Evolutionary conservation across 2,329 filamentous ascomycete genomes (phyloP).

Genomic region (Colletotrichum echinochloae): DNA sequence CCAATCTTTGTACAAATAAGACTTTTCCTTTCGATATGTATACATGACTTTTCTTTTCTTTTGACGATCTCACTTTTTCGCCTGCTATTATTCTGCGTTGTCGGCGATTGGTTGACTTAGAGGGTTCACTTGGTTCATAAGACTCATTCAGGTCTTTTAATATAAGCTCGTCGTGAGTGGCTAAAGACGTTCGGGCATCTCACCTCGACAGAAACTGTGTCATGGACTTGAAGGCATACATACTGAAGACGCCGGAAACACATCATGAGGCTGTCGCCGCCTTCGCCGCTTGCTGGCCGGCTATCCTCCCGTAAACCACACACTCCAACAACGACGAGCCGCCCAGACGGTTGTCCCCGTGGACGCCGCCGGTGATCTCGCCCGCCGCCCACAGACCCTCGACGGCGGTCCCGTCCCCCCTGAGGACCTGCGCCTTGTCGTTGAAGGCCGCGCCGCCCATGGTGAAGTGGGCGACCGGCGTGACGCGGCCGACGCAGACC

Average conservation of each 20-base stretch:
- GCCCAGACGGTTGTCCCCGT: slow-evolving; percentile 72
- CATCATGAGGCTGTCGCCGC: slow-evolving; percentile 10
- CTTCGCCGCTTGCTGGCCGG: slow-evolving; percentile 61
- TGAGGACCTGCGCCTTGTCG: slow-evolving; percentile 63
- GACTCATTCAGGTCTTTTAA: too few relatives aligned
- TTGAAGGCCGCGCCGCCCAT: slow-evolving; percentile 74
- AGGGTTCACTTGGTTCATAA: too few relatives aligned
- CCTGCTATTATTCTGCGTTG: too few relatives aligned
- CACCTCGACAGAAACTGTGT: not conserved
- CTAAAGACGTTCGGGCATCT: not conserved
- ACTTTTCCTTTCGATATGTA: slow-evolving; percentile 4
- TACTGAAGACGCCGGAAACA: too few relatives aligned
- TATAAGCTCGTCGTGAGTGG: not conserved
- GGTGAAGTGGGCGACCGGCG: slow-evolving; percentile 74
- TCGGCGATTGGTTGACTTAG: not conserved
- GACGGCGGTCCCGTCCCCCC: slow-evolving; percentile 54
- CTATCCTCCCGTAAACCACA: slow-evolving; percentile 71
- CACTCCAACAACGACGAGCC: slow-evolving; percentile 73
- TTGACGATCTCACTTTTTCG: not conserved
- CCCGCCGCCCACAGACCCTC: slow-evolving; percentile 72
- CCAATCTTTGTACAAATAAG: slow-evolving; percentile 19
- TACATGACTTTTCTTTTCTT: slow-evolving; percentile 1
- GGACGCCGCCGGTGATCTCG: slow-evolving; percentile 73
- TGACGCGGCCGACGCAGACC: slow-evolving; percentile 69
- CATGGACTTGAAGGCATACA: not conserved